Evolutionary conservation across 345 rosid genomes (phyloP).

Genomic region (Reutealis trisperma): DNA sequence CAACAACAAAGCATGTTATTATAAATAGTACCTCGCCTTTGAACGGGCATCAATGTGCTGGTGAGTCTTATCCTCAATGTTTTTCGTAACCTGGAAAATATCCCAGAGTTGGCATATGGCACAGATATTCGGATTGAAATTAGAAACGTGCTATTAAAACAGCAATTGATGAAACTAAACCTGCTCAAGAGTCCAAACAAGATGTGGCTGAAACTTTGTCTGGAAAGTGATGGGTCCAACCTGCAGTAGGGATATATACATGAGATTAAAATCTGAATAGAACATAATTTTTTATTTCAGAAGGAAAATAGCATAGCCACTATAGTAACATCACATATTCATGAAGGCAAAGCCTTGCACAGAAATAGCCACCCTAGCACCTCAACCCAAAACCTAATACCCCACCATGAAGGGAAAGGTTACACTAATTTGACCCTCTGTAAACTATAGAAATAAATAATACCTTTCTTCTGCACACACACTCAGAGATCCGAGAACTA

Average conservation of each 20-base stretch:
- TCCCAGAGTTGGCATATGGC: not conserved
- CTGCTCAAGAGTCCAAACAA: conserved; percentile 91
- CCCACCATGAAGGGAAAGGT: not conserved
- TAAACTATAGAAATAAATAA: not conserved
- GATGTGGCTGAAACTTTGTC: conserved; percentile 84
- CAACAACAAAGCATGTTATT: not conserved
- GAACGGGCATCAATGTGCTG: conserved; percentile 74
- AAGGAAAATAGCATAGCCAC: not conserved
- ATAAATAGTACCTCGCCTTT: conserved; percentile 63
- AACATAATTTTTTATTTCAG: not conserved
- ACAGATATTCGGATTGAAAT: not conserved
- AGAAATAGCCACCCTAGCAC: not conserved
- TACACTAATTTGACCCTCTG: not conserved
- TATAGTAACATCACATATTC: not conserved
- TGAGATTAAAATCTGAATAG: not conserved
- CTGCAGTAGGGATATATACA: conserved; percentile 38
- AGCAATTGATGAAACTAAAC: conserved; percentile 33
- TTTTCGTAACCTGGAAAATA: conserved; percentile 56
- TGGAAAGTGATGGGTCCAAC: conserved; percentile 78
- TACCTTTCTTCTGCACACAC: not conserved
- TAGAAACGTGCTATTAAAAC: not conserved
- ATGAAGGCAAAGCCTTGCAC: not conserved
- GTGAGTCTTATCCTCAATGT: conserved; percentile 31
- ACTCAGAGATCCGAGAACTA: not conserved
- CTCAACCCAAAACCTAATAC: not conserved